A percentile compares a stretch with the other conserved stretches of the same genome.
Evolutionary conservation across 306 rosid genomes (phyloP).

Genomic region (Fragaria nilgerrensis): DNA sequence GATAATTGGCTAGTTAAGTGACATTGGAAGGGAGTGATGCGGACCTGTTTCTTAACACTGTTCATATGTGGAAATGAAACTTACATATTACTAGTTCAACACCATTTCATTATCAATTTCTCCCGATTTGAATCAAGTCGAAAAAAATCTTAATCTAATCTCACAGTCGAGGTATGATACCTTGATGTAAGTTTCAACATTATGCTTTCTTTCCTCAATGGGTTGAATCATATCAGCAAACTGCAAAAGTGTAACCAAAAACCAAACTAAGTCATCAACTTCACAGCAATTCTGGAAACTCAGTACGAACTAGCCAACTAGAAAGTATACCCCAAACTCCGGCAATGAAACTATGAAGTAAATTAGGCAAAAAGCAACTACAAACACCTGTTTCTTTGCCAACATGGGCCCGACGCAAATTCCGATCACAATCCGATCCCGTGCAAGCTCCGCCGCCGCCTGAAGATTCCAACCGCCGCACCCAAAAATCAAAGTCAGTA

Average conservation of each 20-base stretch:
- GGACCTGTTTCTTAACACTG: neutral
- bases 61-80: neutral
- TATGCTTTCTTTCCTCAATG: constrained; percentile 61
- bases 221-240: constrained; percentile 76
- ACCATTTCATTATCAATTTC: neutral
- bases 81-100: neutral
- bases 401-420: constrained; percentile 91
- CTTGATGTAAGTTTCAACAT: constrained; percentile 72
- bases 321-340: neutral
- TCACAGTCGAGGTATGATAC: constrained; percentile 27
- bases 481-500: neutral
- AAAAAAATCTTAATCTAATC: neutral
- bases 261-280: neutral
- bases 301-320: neutral
- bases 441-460: constrained; percentile 72
- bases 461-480: constrained; percentile 16
- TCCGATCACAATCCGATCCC: constrained; percentile 68
- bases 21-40: neutral
- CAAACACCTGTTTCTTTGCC: constrained; percentile 56
- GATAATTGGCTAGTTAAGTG: neutral
- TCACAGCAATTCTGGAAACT: neutral
- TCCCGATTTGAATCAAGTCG: neutral
- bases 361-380: neutral
- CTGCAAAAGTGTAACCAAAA: constrained; percentile 43
- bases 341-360: neutral